Evolutionary conservation across 164 flowering plant species (phyloP), one percentile per base, ranked within the genome.

Genomic region (Liquidambar formosana): DNA sequence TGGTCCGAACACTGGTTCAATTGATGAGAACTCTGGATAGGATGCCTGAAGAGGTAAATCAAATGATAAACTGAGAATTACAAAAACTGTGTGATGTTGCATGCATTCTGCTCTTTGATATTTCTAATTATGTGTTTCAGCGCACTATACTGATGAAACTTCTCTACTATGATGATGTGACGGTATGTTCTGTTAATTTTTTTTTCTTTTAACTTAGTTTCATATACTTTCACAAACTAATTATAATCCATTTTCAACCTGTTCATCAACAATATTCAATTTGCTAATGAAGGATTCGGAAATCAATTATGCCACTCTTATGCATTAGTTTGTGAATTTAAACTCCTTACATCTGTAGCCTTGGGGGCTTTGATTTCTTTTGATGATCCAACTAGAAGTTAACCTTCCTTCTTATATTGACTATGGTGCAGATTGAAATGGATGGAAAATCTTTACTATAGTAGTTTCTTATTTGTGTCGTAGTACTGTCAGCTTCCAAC

Each of bases 121-220:
- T 33, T 62, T 26, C 53, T 63, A n/a, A 45, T 28, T 1, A 25
- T 62, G 19, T 73, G 19, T 83, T 79, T 77, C 97, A 95, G 99
- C 97, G 94, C 19, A 88, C 91, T 33, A 86, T 95, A 64, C 58
- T 91, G 92, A 93, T 93, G 99, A 93, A 95, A 78, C 86, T 91
- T 26, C 80, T 89, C 16, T 92, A 93, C 72, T 83, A 91, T 65
- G 96, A 92, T 57, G 94, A 93, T 74, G 88, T 88, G 58, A 95
- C 99, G 84, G 97, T 92, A 88, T 62, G 85, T 26, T 43, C 45
- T 44, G 38, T 23, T 52, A 44, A n/a, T 25, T 49, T 15, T 0
- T 58, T 33, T 33, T 12, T 53, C 25, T 51, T 38, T 21, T 48
- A 16, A 27, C 47, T 33, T 28, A 10, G 22, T 46, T 23, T 21